These are phyloP conservation scores for Pichia nakasei DNA, from an alignment of 805 yeast genomes.

Conservation along the genomic window DNA sequence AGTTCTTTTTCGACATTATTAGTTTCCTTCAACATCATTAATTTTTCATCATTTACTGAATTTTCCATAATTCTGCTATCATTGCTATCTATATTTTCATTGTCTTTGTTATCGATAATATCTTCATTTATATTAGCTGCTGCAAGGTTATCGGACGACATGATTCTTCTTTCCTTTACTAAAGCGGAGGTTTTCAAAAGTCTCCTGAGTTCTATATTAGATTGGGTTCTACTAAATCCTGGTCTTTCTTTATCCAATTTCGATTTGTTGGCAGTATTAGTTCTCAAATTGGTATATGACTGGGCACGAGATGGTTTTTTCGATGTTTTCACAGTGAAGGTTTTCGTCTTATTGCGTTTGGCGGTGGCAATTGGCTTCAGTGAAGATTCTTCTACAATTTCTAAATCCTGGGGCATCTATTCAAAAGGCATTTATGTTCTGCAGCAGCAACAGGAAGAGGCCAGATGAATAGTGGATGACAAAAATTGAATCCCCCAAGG, in stretches of 20 bases:
- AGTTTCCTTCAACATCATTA: too few species aligned
- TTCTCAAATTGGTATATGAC: conserved; percentile 25
- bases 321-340: conserved; percentile 27
- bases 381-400: background rate
- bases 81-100: too few species aligned
- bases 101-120: background rate
- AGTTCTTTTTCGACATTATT: too few species aligned
- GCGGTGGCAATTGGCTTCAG: background rate
- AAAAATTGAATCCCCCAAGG: too few species aligned
- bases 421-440: too few species aligned
- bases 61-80: too few species aligned
- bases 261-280: conserved; percentile 2
- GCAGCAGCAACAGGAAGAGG: too few species aligned
- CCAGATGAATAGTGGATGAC: too few species aligned
- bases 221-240: conserved; percentile 8
- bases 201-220: background rate
- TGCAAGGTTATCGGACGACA: background rate
- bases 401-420: too few species aligned
- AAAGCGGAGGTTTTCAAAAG: background rate
- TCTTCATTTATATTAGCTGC: background rate
- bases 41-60: too few species aligned
- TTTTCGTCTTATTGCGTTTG: conserved; percentile 23
- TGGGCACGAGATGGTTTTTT: conserved; percentile 21
- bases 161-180: background rate
- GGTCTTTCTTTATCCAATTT: conserved; percentile 14